Evolutionary conservation across 2,329 filamentous ascomycete species (phyloP).

Genomic region (Alternaria triticina): DNA sequence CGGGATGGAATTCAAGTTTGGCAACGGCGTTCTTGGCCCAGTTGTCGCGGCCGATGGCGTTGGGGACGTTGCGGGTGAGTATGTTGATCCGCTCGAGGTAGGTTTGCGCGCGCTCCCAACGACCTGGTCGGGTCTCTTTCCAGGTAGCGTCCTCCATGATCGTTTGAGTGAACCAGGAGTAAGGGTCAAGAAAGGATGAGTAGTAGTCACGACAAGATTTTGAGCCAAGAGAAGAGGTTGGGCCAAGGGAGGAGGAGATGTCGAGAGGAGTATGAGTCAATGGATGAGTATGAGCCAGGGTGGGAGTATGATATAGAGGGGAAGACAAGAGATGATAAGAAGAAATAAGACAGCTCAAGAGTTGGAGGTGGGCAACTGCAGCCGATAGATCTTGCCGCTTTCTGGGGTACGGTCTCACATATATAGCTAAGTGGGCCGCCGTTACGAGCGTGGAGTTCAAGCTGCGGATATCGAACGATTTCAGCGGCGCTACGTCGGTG

Average conservation of each 20-base stretch:
- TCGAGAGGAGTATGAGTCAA: not conserved
- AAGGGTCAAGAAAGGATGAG: not conserved
- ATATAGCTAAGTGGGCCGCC: constrained; percentile 1
- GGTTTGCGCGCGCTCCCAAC: constrained; percentile 32
- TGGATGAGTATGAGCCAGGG: no score
- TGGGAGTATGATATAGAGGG: not conserved
- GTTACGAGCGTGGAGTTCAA: not conserved
- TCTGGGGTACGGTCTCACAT: not conserved
- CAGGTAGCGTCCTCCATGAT: constrained; percentile 17
- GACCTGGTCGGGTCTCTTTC: constrained; percentile 33
- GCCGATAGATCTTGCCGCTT: not conserved
- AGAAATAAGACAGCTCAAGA: not conserved
- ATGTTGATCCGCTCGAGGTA: constrained; percentile 31
- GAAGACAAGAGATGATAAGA: not conserved
- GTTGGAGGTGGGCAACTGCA: not conserved
- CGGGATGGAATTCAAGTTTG: constrained; percentile 29
- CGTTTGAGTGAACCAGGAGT: not conserved
- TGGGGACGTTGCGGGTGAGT: constrained; percentile 31
- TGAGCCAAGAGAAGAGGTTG: not conserved
- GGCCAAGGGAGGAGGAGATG: not conserved
- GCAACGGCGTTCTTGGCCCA: constrained; percentile 35
- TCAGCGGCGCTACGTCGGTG: not conserved
- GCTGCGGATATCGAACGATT: not conserved
- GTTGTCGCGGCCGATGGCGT: constrained; percentile 32
- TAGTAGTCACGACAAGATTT: not conserved